phyloP scores from a whole-genome alignment of 1,139 yeast species.

The Sugiyamaella grinbergsii region DNA sequence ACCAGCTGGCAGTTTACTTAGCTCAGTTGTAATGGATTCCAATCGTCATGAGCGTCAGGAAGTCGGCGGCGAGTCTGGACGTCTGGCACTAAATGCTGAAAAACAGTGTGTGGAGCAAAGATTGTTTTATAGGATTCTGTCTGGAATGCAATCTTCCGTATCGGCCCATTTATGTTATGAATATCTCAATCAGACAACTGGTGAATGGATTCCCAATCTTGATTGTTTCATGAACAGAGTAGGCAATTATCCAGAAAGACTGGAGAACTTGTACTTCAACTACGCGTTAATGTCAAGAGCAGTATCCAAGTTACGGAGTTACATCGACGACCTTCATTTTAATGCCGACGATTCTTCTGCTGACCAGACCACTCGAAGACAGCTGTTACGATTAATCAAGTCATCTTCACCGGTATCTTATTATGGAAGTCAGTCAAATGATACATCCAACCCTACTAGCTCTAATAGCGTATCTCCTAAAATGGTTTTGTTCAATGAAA shows the following conservation, averaged over 20 bases:
- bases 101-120: slow-evolving; percentile 80
- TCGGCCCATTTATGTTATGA: slow-evolving; percentile 92
- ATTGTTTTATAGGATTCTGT: slow-evolving; percentile 78
- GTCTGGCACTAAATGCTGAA: slow-evolving; percentile 42
- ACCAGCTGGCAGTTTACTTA: slow-evolving; percentile 28
- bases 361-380: slow-evolving; percentile 52
- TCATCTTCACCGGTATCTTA: slow-evolving; percentile 46
- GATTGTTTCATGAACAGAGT: slow-evolving; percentile 85
- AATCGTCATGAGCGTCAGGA: slow-evolving; percentile 34
- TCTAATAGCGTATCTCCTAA: slow-evolving; percentile 12
- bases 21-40: slow-evolving; percentile 32
- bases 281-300: slow-evolving; percentile 87
- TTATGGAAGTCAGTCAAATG: slow-evolving; percentile 25
- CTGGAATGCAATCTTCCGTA: slow-evolving; percentile 96
- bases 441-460: slow-evolving; percentile 45
- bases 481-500: slow-evolving; percentile 53
- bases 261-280: slow-evolving; percentile 87
- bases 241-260: slow-evolving; percentile 84
- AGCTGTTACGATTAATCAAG: slow-evolving; percentile 43
- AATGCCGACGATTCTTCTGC: slow-evolving; percentile 51
- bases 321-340: slow-evolving; percentile 52
- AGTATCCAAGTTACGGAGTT: slow-evolving; percentile 61
- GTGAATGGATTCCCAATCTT: slow-evolving; percentile 81
- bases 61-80: slow-evolving; percentile 39
- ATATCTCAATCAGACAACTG: slow-evolving; percentile 69